phyloP scores from a whole-genome alignment of 164 flowering plant species.

The Vitis riparia region DNA sequence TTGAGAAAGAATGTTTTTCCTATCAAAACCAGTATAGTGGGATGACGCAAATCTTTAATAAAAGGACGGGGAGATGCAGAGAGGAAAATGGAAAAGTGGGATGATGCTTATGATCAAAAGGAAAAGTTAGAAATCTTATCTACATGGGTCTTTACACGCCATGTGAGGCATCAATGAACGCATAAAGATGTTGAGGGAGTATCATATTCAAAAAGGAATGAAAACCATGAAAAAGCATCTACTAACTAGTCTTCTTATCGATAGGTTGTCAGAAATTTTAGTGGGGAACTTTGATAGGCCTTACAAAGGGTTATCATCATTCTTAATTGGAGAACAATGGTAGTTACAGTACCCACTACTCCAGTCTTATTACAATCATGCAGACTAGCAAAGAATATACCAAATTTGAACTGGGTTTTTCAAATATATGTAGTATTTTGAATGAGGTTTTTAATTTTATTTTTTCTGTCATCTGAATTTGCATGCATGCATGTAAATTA shows the following conservation, averaged over 20 bases:
- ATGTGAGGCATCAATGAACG: slow-evolving; percentile 3
- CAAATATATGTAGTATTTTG: no score
- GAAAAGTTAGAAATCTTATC: slow-evolving; percentile 16
- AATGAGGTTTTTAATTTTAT: no score
- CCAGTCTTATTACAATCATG: no score
- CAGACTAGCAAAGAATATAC: no score
- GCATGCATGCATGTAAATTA: no score
- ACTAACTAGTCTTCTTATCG: slow-evolving; percentile 4
- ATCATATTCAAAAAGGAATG: neutral
- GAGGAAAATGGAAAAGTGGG: neutral
- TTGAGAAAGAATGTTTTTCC: slow-evolving; percentile 6
- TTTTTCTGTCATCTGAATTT: no score
- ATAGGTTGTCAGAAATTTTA: slow-evolving; percentile 1
- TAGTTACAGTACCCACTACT: no score
- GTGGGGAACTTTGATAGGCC: neutral
- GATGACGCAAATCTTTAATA: slow-evolving; percentile 27
- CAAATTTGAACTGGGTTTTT: no score
- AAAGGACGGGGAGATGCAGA: slow-evolving; percentile 8
- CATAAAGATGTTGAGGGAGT: slow-evolving; percentile 5
- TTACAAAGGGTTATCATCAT: neutral
- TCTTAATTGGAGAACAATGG: no score
- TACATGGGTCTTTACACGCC: slow-evolving; percentile 28
- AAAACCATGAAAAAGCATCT: neutral
- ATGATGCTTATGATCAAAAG: slow-evolving; percentile 1
- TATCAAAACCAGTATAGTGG: slow-evolving; percentile 10